These are phyloP conservation scores for Fonsecaea pedrosoi DNA, from an alignment of 2,329 filamentous ascomycete genomes.

Conservation along the genomic window DNA sequence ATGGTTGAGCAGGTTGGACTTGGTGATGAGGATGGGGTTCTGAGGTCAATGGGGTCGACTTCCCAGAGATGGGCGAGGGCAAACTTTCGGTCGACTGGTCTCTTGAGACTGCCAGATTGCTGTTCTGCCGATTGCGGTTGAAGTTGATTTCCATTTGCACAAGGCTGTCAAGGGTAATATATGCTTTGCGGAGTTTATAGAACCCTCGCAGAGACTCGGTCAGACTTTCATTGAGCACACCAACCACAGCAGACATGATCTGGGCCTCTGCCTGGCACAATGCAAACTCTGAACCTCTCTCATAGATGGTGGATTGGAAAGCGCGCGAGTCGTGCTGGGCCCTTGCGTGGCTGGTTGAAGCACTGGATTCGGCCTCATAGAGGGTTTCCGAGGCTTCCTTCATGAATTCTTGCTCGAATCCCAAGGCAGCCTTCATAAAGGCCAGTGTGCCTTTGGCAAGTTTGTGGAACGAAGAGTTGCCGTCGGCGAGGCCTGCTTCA, in stretches of 20 bases:
- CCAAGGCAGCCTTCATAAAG: constrained; percentile 85
- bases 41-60: constrained; percentile 18
- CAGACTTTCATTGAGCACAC: constrained; percentile 88
- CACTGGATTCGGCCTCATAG: constrained; percentile 74
- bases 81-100: constrained; percentile 36
- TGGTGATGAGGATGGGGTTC: constrained; percentile 44
- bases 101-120: constrained; percentile 30
- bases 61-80: constrained; percentile 23
- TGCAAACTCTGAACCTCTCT: constrained; percentile 83
- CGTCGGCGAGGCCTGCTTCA: constrained; percentile 72
- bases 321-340: constrained; percentile 69
- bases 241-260: constrained; percentile 86
- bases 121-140: constrained; percentile 43
- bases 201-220: constrained; percentile 91
- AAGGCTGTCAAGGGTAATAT: constrained; percentile 78
- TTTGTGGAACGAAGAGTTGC: constrained; percentile 85
- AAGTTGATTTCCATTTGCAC: constrained; percentile 74
- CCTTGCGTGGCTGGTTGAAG: constrained; percentile 76
- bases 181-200: constrained; percentile 90
- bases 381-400: constrained; percentile 77
- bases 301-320: constrained; percentile 71
- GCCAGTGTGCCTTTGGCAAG: constrained; percentile 80
- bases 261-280: constrained; percentile 84
- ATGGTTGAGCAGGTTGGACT: constrained; percentile 31
- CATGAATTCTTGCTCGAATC: constrained; percentile 92